Evolutionary conservation across 2,329 filamentous ascomycete genomes (phyloP), one percentile per base, ranked within the genome.

Genomic region (Corinectria fuckeliana): DNA sequence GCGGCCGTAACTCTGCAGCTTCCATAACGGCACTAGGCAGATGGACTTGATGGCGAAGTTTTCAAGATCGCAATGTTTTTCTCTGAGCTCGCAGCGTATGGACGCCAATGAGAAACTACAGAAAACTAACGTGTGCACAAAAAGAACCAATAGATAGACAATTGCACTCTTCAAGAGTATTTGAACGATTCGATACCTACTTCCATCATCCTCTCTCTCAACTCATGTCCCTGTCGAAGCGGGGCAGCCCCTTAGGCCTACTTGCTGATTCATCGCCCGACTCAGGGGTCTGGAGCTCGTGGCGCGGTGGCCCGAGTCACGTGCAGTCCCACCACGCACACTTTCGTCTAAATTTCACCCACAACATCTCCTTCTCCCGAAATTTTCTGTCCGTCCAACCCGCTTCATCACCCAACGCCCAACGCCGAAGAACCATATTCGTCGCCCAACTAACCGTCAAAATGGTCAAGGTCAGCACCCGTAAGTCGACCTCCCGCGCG

Each of bases 381-480:
- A 58, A 26, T 41, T 65, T 57, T 51, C 47, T 63, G 68, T 32
- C 18, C 21, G 61, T 56, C n/a, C 63, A 70, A 68, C 51, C 61
- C 70, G 68, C 72, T 25, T 45, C 25, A 45, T 45, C 42, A 45
- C 42, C 70, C 73, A 74, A 71, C 71, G 71, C 64, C 74, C 67
- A 71, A 65, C 56, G 63, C 71, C 69, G 67, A 67, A 69, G 56
- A 42, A 49, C 60, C 53, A 58, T 62, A 66, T 62, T 64, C 67
- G 58, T 69, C 71, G 65, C 66, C 64, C 69, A 70, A 62, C 52
- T 36, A 57, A 68, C 69, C 73, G 69, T 63, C 85, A 86, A 79
- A 80, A 91, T 91, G 89, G 86, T 83, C 77, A 91, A 91, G 82
- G 83, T 90, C 78, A 88, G 85, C 83, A 78, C 76, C 75, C 77